Percentiles rank a stretch among this genome's conserved stretches.
phyloP scores from a whole-genome alignment of 1,284 basidiomycete genomes.

The Psilocybe mexicana region DNA sequence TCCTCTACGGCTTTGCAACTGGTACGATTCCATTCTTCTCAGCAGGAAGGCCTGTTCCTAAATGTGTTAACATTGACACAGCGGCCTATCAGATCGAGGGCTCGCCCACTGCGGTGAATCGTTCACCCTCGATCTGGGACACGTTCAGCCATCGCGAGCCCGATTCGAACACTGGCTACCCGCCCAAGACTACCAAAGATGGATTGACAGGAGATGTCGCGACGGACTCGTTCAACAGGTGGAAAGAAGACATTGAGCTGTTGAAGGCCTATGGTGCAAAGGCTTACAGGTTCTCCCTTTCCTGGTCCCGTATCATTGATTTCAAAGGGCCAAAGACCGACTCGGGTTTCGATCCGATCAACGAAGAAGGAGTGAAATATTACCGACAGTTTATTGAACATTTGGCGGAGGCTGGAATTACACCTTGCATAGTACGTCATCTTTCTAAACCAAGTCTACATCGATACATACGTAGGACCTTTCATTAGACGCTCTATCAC shows the following conservation, averaged over 20 bases:
- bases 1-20: constrained; percentile 33
- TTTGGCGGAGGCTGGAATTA: constrained; percentile 62
- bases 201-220: constrained; percentile 68
- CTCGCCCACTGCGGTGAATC: constrained; percentile 52
- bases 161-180: constrained; percentile 43
- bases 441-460: neutral
- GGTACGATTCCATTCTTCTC: constrained; percentile 17
- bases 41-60: neutral
- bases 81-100: constrained; percentile 59
- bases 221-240: constrained; percentile 69
- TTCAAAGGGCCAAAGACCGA: constrained; percentile 17
- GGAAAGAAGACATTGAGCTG: constrained; percentile 68
- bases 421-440: constrained; percentile 63
- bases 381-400: constrained; percentile 72
- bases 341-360: constrained; percentile 73
- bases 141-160: constrained; percentile 55
- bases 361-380: constrained; percentile 64
- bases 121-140: constrained; percentile 75
- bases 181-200: constrained; percentile 47
- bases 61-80: neutral
- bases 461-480: neutral
- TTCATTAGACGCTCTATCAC: constrained; percentile 66
- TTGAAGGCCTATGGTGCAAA: constrained; percentile 61
- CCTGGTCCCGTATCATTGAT: constrained; percentile 72
- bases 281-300: constrained; percentile 68